These are phyloP conservation scores for Fusarium pseudograminearum DNA, from an alignment of 2,329 filamentous ascomycete genomes.

Conservation along the genomic window DNA sequence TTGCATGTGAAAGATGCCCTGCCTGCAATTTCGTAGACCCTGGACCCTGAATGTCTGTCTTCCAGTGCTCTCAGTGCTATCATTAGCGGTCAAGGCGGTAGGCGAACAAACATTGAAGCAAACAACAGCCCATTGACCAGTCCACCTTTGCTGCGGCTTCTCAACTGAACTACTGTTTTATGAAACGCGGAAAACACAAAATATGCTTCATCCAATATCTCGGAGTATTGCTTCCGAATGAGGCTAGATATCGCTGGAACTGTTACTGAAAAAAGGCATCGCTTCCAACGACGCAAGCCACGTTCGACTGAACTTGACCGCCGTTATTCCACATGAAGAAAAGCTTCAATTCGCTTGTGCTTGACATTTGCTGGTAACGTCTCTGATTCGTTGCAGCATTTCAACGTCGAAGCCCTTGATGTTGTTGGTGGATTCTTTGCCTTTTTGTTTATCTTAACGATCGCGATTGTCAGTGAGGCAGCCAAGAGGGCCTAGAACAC, in stretches of 20 bases:
- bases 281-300: slow-evolving; percentile 22
- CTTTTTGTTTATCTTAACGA: not conserved
- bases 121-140: not conserved
- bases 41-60: not conserved
- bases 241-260: not conserved
- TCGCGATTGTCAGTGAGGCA: slow-evolving; percentile 7
- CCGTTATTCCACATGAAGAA: not conserved
- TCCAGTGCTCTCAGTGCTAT: not conserved
- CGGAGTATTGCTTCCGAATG: not conserved
- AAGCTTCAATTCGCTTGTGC: not conserved
- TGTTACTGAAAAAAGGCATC: slow-evolving; percentile 4
- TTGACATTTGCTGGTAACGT: not conserved
- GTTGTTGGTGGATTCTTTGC: not conserved
- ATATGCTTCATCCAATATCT: not conserved
- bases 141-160: not conserved
- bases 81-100: not conserved
- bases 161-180: not conserved
- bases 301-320: not conserved
- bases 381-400: not conserved
- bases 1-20: not conserved
- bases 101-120: not conserved
- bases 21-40: not conserved
- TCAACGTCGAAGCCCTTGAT: not conserved
- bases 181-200: not conserved
- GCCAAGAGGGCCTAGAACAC: slow-evolving; percentile 5